Base-by-base conservation (phyloP, 2,329 filamentous ascomycete species). In the Onygenales sp. region DNA sequence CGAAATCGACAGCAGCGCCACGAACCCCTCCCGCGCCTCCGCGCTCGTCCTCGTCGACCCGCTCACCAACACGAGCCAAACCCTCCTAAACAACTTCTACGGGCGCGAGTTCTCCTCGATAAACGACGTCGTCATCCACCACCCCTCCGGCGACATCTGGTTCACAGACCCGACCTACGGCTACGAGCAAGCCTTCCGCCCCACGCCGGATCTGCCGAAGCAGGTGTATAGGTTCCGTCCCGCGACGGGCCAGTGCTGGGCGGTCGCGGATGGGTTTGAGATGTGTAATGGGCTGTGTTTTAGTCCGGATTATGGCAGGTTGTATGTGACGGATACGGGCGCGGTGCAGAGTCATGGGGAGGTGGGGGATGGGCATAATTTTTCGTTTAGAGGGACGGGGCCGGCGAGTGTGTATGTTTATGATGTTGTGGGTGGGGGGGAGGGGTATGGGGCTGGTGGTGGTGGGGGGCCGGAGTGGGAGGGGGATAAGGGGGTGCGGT, bases 201-300 rank as follows among this genome's bases (percentile, higher is more conserved):
- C 65, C 2, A 14, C 50, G 3, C 69, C 71, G 2, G 51, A 58
- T 8, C 56, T 72, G 7, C 69, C 70, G 2, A 65, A 55, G 2
- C 67, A 70, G 35, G 66, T 71, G 2, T 75, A 72, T 50, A 66
- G 71, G 6, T 74, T 67, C 57, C 55, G 65, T 27, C 70, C 70
- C 0, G 58, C 53, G 3, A 69, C 61, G 2, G 66, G 66, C 3
- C 62, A 60, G 21, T 66, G 69, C 7, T 62, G 66, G 36, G 62
- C 66, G 5, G 61, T 74, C 54, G 71, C 72, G 1, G 69, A 72
- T 59, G 65, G 64, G 2, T 67, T 75, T 48, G 58, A 61, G 0
- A 65, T 67, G 46, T 72, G 72, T 5, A 75, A 75, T 62, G 72
- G 73, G 10, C 69, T 75, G 31, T 69, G 63, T 31, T 73, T 75